Evolutionary conservation across 345 rosid species (phyloP).

Genomic region (Eucalyptus curtisii): DNA sequence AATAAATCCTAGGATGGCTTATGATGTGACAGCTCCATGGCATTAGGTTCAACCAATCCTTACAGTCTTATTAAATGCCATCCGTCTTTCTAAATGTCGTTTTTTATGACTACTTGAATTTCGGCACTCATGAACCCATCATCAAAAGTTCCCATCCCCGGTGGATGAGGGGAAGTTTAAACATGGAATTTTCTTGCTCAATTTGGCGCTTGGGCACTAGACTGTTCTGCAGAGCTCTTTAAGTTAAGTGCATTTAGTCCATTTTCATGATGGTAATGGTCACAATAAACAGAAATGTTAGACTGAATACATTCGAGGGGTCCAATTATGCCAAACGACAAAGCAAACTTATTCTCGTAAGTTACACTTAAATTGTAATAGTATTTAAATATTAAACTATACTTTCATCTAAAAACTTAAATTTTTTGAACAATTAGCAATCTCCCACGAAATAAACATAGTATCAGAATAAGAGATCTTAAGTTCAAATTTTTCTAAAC

Average conservation of each 20-base stretch:
- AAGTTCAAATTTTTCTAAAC: no score
- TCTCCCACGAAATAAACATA: no score
- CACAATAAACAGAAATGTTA: neutral
- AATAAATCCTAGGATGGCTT: neutral
- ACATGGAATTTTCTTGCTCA: neutral
- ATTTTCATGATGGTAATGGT: neutral
- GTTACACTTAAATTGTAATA: neutral
- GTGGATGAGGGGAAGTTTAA: neutral
- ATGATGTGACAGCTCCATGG: neutral
- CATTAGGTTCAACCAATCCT: neutral
- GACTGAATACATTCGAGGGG: neutral
- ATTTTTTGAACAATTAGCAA: no score
- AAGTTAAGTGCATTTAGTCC: neutral
- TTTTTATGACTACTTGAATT: neutral
- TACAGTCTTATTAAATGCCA: neutral
- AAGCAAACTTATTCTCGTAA: neutral
- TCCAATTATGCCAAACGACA: neutral
- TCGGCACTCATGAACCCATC: neutral
- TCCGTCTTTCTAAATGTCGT: neutral
- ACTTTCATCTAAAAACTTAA: neutral
- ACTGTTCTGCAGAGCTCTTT: neutral
- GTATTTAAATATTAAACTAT: no score
- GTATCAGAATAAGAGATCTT: no score
- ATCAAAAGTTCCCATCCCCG: neutral
- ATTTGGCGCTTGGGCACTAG: no score